A percentile compares a stretch with the other conserved stretches of the same genome.
Conservation (phyloP, 1,284 basidiomycete species). For the Tylopilus orsonianus region DNA sequence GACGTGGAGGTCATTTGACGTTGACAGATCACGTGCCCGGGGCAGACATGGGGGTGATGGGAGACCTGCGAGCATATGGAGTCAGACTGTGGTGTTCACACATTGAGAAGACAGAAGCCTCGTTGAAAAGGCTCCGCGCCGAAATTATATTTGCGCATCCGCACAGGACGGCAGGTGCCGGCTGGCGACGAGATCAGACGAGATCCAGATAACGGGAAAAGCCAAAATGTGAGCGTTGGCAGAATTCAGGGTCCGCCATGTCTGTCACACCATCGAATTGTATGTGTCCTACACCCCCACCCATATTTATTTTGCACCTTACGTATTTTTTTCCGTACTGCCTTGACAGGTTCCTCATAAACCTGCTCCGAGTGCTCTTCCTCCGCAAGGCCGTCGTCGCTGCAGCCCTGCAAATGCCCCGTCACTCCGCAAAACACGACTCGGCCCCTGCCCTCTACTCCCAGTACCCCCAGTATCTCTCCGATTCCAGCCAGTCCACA, state of each 20-base stretch:
- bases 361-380: conserved; percentile 26
- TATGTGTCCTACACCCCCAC: conserved; percentile 19
- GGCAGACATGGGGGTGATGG: conserved; percentile 11
- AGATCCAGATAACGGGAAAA: conserved; percentile 35
- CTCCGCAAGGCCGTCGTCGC: conserved; percentile 29
- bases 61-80: conserved; percentile 10
- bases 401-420: conserved; percentile 36
- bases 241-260: conserved; percentile 36
- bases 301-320: conserved; percentile 32
- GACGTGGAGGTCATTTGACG: conserved; percentile 9
- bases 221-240: conserved; percentile 32
- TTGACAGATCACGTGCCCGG: conserved; percentile 27
- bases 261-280: conserved; percentile 24
- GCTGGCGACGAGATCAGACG: conserved; percentile 31
- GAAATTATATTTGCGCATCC: conserved; percentile 35
- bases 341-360: conserved; percentile 38
- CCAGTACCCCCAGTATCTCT: conserved; percentile 26
- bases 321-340: conserved; percentile 38
- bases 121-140: conserved; percentile 33
- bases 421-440: conserved; percentile 32
- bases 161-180: conserved; percentile 32
- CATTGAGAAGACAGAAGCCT: conserved; percentile 22
- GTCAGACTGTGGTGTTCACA: conserved; percentile 29
- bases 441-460: conserved; percentile 14
- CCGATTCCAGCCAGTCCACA: conserved; percentile 28